Conservation (phyloP, 495 filamentous ascomycete genomes). For the Alectoria sarmentosa region DNA sequence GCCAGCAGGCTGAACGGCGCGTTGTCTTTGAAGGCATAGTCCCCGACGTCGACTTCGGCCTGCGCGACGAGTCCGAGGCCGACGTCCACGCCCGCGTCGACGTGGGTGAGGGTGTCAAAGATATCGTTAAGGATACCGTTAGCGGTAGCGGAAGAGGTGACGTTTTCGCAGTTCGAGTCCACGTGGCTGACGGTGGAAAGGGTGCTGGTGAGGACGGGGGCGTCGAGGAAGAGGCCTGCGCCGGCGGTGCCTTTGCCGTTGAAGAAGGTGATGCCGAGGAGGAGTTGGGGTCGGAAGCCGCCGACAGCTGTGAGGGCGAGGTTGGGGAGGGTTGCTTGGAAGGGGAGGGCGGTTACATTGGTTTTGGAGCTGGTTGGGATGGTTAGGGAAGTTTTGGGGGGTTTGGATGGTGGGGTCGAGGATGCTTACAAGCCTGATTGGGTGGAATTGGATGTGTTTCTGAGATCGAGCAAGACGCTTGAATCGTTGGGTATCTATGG, state of each 20-base stretch:
- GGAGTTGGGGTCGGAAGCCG: constrained; percentile 28
- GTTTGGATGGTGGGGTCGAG: background rate
- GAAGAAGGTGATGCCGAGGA: constrained; percentile 28
- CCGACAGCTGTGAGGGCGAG: constrained; percentile 24
- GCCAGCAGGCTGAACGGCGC: constrained; percentile 2
- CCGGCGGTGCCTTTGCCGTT: constrained; percentile 17
- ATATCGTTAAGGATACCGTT: constrained; percentile 18
- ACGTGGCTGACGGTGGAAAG: constrained; percentile 10
- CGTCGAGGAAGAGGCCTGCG: constrained; percentile 27
- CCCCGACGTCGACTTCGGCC: constrained; percentile 8
- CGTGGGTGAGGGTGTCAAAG: constrained; percentile 22
- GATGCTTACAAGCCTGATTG: constrained; percentile 29
- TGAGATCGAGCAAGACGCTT: constrained; percentile 26
- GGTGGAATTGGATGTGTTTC: constrained; percentile 21
- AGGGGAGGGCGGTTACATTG: constrained; percentile 26
- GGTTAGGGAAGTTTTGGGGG: background rate
- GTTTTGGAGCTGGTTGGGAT: constrained; percentile 21
- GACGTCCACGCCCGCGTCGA: constrained; percentile 23
- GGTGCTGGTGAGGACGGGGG: constrained; percentile 26
- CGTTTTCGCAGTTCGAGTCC: constrained; percentile 20
- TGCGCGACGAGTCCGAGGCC: constrained; percentile 25
- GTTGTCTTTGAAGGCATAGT: background rate
- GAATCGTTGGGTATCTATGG: constrained; percentile 29
- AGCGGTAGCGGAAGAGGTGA: constrained; percentile 10
- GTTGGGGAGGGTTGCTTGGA: constrained; percentile 22